Conservation (phyloP, 306 rosid genomes). For the Prunus fruticosa region DNA sequence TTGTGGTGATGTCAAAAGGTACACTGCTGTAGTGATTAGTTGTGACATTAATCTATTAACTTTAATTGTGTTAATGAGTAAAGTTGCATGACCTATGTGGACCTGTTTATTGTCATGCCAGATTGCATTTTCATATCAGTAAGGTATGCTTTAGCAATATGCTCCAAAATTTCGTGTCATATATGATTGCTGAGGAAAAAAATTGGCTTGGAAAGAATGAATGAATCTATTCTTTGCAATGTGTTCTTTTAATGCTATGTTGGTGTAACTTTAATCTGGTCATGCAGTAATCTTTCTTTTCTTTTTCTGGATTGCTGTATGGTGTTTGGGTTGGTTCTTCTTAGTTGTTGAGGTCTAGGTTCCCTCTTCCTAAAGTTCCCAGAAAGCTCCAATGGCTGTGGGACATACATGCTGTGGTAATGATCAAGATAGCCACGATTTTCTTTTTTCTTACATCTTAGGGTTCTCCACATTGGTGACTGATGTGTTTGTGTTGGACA, state of each 20-base stretch:
- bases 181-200: background rate
- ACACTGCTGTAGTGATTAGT: background rate
- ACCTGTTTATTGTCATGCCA: background rate
- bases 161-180: background rate
- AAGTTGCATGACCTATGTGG: background rate
- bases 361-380: no score
- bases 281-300: no score
- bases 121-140: background rate
- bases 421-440: no score
- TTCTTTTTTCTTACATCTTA: no score
- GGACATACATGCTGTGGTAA: no score
- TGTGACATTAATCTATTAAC: background rate
- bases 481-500: background rate
- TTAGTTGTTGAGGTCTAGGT: no score
- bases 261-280: background rate
- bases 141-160: background rate
- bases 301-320: background rate
- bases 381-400: no score
- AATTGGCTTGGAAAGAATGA: background rate
- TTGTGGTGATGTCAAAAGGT: conserved; percentile 74
- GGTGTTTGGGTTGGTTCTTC: no score
- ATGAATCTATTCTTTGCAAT: background rate
- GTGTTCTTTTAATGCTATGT: background rate
- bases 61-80: background rate
- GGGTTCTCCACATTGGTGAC: background rate